Conservation (phyloP, 108 stramenopile species). For the Pelagomonas calceolata region DNA sequence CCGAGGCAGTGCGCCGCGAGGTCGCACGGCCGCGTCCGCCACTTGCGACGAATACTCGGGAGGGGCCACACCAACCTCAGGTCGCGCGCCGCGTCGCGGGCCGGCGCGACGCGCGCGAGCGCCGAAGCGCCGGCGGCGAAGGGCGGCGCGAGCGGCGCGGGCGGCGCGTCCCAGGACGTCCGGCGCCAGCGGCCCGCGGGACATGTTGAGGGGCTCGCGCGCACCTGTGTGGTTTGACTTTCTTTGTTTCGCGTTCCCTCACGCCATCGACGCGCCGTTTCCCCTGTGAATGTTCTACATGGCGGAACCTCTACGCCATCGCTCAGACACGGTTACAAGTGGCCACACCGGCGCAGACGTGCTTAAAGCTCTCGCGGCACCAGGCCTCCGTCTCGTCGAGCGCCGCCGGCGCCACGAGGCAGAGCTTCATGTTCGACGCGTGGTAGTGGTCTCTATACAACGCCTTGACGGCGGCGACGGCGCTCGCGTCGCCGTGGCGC, state of each 20-base stretch:
- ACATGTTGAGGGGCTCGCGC: too few relatives aligned
- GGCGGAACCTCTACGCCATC: too few relatives aligned
- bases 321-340: too few relatives aligned
- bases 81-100: background rate
- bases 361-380: background rate
- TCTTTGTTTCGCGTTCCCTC: too few relatives aligned
- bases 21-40: background rate
- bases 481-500: background rate
- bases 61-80: background rate
- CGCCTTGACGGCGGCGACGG: background rate
- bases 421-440: conserved; percentile 70
- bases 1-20: conserved; percentile 61
- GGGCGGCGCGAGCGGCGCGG: background rate
- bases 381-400: background rate
- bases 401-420: conserved; percentile 18
- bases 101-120: background rate
- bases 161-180: background rate
- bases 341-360: background rate
- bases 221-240: too few relatives aligned
- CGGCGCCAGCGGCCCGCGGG: background rate
- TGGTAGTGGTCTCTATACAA: conserved; percentile 37
- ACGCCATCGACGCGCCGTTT: too few relatives aligned
- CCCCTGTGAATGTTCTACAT: too few relatives aligned
- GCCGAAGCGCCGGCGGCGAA: background rate
- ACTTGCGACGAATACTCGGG: background rate